Percentiles rank a stretch among this genome's conserved stretches.
Evolutionary conservation across 2,329 filamentous ascomycete genomes (phyloP).

Genomic region (Botryosphaeria dothidea): DNA sequence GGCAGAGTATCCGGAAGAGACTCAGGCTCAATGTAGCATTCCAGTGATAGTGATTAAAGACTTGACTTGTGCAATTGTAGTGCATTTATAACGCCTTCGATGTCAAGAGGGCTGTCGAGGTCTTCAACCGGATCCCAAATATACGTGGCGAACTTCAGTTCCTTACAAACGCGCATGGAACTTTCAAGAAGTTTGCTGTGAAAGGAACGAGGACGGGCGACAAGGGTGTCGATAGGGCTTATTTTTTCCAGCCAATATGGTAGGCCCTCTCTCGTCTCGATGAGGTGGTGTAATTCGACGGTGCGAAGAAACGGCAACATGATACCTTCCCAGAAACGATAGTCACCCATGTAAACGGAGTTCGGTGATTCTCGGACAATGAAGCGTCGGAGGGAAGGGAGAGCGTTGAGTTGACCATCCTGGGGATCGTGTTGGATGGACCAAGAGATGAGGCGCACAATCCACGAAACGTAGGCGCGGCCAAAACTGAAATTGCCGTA

Average conservation of each 20-base stretch:
- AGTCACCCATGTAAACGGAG: background rate
- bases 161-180: background rate
- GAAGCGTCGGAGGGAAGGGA: background rate
- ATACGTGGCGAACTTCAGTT: background rate
- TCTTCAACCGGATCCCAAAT: background rate
- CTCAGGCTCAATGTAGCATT: background rate
- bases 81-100: background rate
- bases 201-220: background rate
- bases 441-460: background rate
- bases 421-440: background rate
- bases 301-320: background rate
- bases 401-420: background rate
- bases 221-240: background rate
- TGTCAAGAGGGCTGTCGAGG: background rate
- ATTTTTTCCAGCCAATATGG: background rate
- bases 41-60: background rate
- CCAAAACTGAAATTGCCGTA: background rate
- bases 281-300: background rate
- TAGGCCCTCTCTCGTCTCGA: background rate
- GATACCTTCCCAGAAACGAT: background rate
- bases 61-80: background rate
- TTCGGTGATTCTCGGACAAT: background rate
- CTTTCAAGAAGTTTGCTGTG: background rate
- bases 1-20: background rate
- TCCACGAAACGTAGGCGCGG: background rate